Base-by-base conservation (phyloP, 495 filamentous ascomycete genomes). In the Penicillium simplicissimum region DNA sequence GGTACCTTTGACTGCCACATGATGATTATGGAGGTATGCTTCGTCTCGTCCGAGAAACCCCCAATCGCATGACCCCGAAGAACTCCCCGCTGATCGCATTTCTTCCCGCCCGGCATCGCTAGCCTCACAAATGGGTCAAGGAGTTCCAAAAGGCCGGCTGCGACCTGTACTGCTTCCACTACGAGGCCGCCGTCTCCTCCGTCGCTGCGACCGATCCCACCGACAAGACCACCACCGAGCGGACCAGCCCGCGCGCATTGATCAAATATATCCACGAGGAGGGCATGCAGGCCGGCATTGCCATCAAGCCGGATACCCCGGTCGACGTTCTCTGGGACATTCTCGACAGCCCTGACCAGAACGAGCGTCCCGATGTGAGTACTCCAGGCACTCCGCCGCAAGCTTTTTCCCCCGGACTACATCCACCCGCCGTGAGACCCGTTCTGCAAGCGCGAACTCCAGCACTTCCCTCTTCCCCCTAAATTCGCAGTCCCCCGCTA, bases 1-100 rank as follows among this genome's bases (percentile, higher is more conserved):
- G 95, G 95, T 25, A 97, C 95, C 31, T 98, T 98, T 68, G 95
- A 98, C 76, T 98, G 95, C 84, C 95, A 98, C 74, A 98, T 98
- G 96, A 98, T 98, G 95, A 96, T 98, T 67, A 87, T 90, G 67
- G 95, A 98, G 90, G 93, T 95, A 35, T 53, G 71, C 61, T 55
- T 13, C 21, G 11, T 33, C 49, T 55, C 33, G 52, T 54, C 34
- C 34, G 17, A 37, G 52, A 35, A 55, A 13, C 7, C 53, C n/a
- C 37, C 35, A 31, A 31, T 55, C 25, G n/a, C 19, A 10, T 19
- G 28, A 34, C 9, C 33, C 10, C 11, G 14, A 36, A 53, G 15
- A 23, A 13, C 23, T 19, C 11, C 23, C 45, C 45, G 51, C 51
- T 53, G 33, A 53, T 37, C 19, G 17, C 34, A 14, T 35, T 35